Conservation (phyloP, 371 early-diverging fungal genomes). For the Rhizopus microsporus region DNA sequence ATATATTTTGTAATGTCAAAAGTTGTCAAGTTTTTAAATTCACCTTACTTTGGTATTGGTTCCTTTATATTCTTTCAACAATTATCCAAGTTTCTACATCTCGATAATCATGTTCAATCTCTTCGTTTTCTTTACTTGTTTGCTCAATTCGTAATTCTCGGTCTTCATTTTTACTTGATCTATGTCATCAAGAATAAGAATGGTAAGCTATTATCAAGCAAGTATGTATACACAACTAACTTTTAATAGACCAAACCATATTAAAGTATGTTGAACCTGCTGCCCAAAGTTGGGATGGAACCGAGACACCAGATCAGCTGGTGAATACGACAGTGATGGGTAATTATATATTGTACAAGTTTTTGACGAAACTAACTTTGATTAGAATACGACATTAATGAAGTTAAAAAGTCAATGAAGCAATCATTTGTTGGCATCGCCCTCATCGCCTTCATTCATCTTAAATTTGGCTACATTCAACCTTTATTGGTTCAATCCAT, state of each 20-base stretch:
- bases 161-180: conserved; percentile 35
- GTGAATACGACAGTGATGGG: conserved; percentile 37
- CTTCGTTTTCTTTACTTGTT: conserved; percentile 36
- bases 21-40: conserved; percentile 12
- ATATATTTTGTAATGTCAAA: too few species aligned
- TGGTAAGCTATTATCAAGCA: conserved; percentile 22
- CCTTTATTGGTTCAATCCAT: conserved; percentile 83
- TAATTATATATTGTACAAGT: conserved; percentile 9
- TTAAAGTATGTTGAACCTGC: conserved; percentile 45
- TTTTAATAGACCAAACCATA: conserved; percentile 33
- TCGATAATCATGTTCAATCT: conserved; percentile 34
- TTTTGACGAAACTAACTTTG: neutral
- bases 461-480: conserved; percentile 83
- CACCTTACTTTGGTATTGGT: conserved; percentile 33
- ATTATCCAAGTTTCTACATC: conserved; percentile 27
- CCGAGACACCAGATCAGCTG: conserved; percentile 30
- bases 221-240: too few species aligned
- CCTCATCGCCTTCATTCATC: conserved; percentile 75
- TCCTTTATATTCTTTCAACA: conserved; percentile 38
- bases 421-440: conserved; percentile 64
- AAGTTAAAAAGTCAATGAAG: conserved; percentile 70
- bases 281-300: conserved; percentile 44
- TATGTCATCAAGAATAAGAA: conserved; percentile 39
- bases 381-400: conserved; percentile 75
- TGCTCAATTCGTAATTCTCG: conserved; percentile 32